Evolutionary conservation across 129 eudicot genomes (phyloP), one percentile per base, ranked within the genome.

Genomic region (Escallonia rubra): DNA sequence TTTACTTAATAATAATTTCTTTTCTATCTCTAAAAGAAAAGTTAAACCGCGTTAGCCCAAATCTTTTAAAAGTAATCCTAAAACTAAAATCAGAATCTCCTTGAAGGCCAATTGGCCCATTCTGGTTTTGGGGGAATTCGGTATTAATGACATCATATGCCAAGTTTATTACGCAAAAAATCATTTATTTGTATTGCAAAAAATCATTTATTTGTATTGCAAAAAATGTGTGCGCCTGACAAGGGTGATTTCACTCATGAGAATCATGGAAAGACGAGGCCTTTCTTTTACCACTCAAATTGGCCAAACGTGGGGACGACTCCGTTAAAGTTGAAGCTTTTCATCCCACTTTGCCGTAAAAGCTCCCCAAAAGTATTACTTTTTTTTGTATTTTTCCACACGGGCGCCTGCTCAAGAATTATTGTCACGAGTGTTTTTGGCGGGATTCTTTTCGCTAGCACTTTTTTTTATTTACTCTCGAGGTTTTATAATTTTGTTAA

Each of bases 261-360:
- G 59, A 14, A n/a, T n/a, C 38, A 14, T 23, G 16, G 38, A 55
- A 15, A 55, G 6, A 15, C 16, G 59, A 15, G 59, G 16, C 14
- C 53, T 49, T 49, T 52, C 34, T 10, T 52, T 52, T 52, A 52
- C 57, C 57, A 52, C 59, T 55, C 9, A 6, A 55, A n/a, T 55
- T 4, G 39, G 41, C 59, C 58, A n/a, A 53, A 53, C 58, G 58
- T 53, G 58, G 59, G 59, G 59, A 55, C 59, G 23, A 55, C 11
- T 15, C 59, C 2, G 59, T 55, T 39, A 55, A 55, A 55, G 59
- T 55, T 54, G 59, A 6, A 54, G n/a, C 59, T 54, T 54, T 54
- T 54, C 34, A 54, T 54, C 59, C 59, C 59, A 55, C 59, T 55
- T 55, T 15, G 59, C 38, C 23, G 5, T 55, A n/a, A 15, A 55